Conservation (phyloP, 768 basidiomycete species). For the Naematelia aurantialba region DNA sequence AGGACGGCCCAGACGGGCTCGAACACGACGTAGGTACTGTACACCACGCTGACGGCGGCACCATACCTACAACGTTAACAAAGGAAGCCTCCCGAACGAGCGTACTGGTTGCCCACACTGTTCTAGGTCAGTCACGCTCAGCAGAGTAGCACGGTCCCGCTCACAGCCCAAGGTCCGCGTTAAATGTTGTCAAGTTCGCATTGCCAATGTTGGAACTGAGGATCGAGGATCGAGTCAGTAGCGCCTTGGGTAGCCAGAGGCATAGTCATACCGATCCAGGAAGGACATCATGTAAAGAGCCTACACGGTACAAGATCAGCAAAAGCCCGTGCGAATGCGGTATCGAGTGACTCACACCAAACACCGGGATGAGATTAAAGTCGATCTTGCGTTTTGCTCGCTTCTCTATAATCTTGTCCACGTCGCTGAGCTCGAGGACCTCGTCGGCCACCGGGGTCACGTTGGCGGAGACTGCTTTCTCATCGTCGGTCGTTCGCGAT, state of each 20-base stretch:
- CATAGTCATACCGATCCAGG: slow-evolving; percentile 70
- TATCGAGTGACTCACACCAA: neutral
- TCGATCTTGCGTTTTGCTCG: slow-evolving; percentile 2
- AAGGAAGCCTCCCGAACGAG: neutral
- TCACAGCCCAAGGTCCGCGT: slow-evolving; percentile 4
- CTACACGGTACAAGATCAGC: neutral
- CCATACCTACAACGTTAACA: slow-evolving; percentile 5
- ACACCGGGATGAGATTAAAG: neutral
- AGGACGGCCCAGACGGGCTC: slow-evolving; percentile 22
- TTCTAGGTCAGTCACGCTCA: neutral
- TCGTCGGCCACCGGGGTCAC: neutral
- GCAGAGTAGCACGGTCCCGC: slow-evolving; percentile 1
- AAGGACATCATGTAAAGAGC: slow-evolving; percentile 45
- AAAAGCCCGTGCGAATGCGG: neutral
- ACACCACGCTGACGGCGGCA: slow-evolving; percentile 63
- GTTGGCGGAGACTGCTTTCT: neutral
- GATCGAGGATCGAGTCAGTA: neutral
- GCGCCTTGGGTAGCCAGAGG: slow-evolving; percentile 68
- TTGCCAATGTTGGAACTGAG: slow-evolving; percentile 6
- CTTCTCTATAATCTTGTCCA: neutral
- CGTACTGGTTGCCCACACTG: neutral
- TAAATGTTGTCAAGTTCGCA: slow-evolving; percentile 14
- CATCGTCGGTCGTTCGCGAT: neutral
- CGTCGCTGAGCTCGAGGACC: neutral
- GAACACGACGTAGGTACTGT: slow-evolving; percentile 52